Conservation (phyloP, 331 rosid genomes). For the Dryas integrifolia region DNA sequence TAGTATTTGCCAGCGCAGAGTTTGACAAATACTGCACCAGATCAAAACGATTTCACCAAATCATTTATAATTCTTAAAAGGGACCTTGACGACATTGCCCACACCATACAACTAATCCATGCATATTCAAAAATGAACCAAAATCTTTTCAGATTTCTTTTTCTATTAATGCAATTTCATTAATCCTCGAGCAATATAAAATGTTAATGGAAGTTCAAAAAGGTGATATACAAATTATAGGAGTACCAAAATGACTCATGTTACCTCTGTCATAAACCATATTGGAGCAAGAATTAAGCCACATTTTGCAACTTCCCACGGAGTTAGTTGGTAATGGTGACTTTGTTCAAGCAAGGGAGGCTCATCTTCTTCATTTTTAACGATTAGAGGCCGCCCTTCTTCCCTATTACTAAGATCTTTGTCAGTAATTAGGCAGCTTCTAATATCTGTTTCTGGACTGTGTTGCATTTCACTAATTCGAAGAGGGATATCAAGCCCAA, state of each 20-base stretch:
- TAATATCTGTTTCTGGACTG: slow-evolving; percentile 24
- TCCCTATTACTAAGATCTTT: slow-evolving; percentile 44
- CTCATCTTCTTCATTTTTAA: slow-evolving; percentile 36
- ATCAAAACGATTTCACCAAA: slow-evolving; percentile 21
- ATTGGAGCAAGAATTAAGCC: slow-evolving; percentile 60
- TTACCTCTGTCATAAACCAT: slow-evolving; percentile 82
- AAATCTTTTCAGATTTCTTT: background rate
- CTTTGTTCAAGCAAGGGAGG: slow-evolving; percentile 31
- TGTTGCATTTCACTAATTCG: slow-evolving; percentile 31
- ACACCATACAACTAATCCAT: background rate
- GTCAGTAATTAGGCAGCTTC: slow-evolving; percentile 36
- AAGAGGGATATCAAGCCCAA: slow-evolving; percentile 34
- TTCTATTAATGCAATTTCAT: background rate
- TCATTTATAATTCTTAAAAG: background rate
- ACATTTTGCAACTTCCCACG: slow-evolving; percentile 56
- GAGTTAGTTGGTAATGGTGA: slow-evolving; percentile 29
- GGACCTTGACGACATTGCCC: background rate
- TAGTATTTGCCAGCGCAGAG: slow-evolving; percentile 72
- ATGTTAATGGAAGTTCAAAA: background rate
- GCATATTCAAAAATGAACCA: background rate
- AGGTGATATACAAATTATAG: slow-evolving; percentile 1
- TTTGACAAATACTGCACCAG: slow-evolving; percentile 60
- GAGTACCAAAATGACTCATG: slow-evolving; percentile 1
- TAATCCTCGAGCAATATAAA: background rate
- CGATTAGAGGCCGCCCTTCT: slow-evolving; percentile 44